Base-by-base conservation (phyloP, 1,284 basidiomycete genomes). In the Ustilago nuda region DNA sequence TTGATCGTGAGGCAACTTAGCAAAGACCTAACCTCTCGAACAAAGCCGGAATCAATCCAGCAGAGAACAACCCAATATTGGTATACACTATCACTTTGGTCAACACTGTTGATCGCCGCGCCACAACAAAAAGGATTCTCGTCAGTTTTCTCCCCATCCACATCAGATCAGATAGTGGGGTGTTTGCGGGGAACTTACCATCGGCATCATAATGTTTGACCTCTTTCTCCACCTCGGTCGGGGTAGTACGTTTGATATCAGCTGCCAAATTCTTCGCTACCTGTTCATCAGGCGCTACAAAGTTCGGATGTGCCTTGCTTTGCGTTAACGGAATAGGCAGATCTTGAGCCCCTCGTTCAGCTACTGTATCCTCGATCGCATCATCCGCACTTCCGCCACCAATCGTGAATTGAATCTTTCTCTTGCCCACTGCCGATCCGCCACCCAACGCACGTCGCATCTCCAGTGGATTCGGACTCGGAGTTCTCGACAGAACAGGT, bases 1-100 rank as follows among this genome's bases (percentile, higher is more conserved):
- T 45, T 37, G 36, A 37, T 37, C 8, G 36, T 27, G 27, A 13
- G 41, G 41, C 27, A 19, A 8, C 19, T 33, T 46, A 67, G 39
- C 58, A 66, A 8, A 79, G 65, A 7, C 79, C 79, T 5, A 79
- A 39, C 37, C 66, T 57, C 51, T 76, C 69, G 19, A 82, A 75
- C 19, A 80, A 39, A 3, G 71, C 70, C 6, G 80, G 82, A 23
- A 83, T 70, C 35, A 76, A 23, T 13, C 75, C 62, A 2, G 76
- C 68, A 2, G 70, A 73, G 46, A 95, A 84, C 32, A 92, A 84
- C 0, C 90, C 93, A 68, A 97, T 95, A 0, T 94, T 94, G 57
- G 90, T 89, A 83, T 97, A 98, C 3, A 96, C 94, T 54, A 94
- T 90, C 4, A 95, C 92, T 87, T 95, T 96, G 35, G 94, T 95